Base-by-base conservation (phyloP, 305 asterid species). In the Caryopteris hybrid region DNA sequence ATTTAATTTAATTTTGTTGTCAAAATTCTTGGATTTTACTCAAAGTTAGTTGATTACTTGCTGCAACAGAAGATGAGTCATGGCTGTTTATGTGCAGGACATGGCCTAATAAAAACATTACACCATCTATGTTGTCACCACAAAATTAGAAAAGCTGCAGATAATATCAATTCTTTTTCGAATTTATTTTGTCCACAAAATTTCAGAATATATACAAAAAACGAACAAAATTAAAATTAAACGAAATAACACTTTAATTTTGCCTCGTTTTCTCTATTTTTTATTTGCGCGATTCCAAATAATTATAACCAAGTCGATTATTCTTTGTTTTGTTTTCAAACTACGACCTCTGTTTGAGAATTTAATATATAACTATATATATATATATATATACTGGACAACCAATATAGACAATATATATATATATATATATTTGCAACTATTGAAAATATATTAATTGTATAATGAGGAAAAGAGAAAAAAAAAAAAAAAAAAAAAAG, bases 1-100 rank as follows among this genome's bases (percentile, higher is more conserved):
- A 10, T 9, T 33, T 72, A 46, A 27, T 55, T 33, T 16, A 21
- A 11, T 8, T 34, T 4, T 20, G 0, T 48, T 14, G 9, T 42
- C 16, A 21, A 27, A 31, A 51, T 16, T 71, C 50, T 65, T 76
- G 68, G 66, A 76, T 66, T 56, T 66, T 68, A 68, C 74, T 66
- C 45, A 61, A 76, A 76, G 75, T 66, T 54, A 70, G 68, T 72
- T 67, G 72, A 71, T 76, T 46, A 63, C 74, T 76, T 76, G 80
- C 62, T 71, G 62, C 58, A 66, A 68, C 74, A 64, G 69, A 56
- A 73, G 51, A 65, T 58, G 73, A 52, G 72, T 66, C 78, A 74
- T 61, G 69, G 27, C 73, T 66, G 61, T 57, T 59, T 60, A 74
- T 68, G 70, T 61, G 69, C 66, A 54, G 69, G 70, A 66, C 62